Evolutionary conservation across 257 asterid genomes (phyloP).

Genomic region (Lithospermum erythrorhizon): DNA sequence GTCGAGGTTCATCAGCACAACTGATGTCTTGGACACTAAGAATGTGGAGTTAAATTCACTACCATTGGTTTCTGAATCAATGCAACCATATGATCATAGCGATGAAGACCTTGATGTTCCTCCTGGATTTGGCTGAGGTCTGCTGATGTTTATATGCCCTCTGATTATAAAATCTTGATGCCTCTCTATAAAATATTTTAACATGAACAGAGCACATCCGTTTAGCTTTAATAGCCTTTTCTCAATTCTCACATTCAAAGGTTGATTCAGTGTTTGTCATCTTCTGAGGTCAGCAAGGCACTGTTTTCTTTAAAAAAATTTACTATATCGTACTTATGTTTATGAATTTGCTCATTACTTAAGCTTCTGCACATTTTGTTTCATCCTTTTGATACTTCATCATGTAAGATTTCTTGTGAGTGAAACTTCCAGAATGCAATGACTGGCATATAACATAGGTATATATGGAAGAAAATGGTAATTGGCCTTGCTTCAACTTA

Average conservation of each 20-base stretch:
- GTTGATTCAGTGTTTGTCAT: neutral
- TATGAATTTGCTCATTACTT: too few relatives aligned
- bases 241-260: neutral
- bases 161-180: neutral
- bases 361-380: too few relatives aligned
- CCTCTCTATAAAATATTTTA: neutral
- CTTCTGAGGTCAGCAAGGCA: neutral
- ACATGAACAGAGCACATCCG: too few relatives aligned
- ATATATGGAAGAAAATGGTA: too few relatives aligned
- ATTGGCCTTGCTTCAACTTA: too few relatives aligned
- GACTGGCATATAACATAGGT: too few relatives aligned
- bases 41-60: conserved; percentile 23
- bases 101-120: conserved; percentile 93
- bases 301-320: neutral
- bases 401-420: too few relatives aligned
- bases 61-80: conserved; percentile 36
- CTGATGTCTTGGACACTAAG: conserved; percentile 16
- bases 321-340: too few relatives aligned
- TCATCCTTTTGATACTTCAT: too few relatives aligned
- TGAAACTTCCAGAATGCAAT: too few relatives aligned
- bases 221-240: neutral
- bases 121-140: conserved; percentile 74
- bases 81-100: conserved; percentile 22
- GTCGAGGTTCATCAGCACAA: conserved; percentile 9
- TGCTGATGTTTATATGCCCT: neutral